Conservation (phyloP, 116 monocot genomes). For the Iris pallida region DNA sequence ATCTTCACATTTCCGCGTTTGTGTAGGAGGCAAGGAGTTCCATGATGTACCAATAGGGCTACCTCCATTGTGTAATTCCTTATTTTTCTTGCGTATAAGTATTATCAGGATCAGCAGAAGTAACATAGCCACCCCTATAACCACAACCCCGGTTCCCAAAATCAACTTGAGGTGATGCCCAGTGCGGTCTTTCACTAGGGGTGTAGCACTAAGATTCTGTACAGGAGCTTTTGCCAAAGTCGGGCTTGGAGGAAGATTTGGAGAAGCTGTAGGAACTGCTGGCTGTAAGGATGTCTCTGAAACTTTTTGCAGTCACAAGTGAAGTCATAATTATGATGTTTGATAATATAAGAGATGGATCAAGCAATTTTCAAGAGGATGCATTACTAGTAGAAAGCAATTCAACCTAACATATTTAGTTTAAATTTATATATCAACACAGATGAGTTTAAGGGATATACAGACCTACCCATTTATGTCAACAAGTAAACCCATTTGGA, state of each 20-base stretch:
- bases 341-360: not conserved
- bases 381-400: not conserved
- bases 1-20: conserved; percentile 46
- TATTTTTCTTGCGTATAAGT: conserved; percentile 70
- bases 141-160: conserved; percentile 45
- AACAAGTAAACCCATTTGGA: too few species aligned
- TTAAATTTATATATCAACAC: not conserved
- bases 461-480: too few species aligned
- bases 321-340: not conserved
- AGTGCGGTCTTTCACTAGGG: conserved; percentile 35
- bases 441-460: not conserved
- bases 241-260: conserved; percentile 39
- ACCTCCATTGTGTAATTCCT: conserved; percentile 44
- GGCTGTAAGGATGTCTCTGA: conserved; percentile 27
- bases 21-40: conserved; percentile 28
- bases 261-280: conserved; percentile 35
- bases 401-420: not conserved
- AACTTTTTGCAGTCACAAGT: conserved; percentile 13
- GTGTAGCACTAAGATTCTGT: conserved; percentile 21
- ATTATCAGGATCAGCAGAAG: conserved; percentile 52
- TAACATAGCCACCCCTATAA: conserved; percentile 49
- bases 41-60: conserved; percentile 16
- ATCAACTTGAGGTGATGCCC: conserved; percentile 36
- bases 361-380: not conserved
- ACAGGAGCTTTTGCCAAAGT: conserved; percentile 28